Evolutionary conservation across 345 rosid genomes (phyloP).

Genomic region (Anastatica hierochuntica): DNA sequence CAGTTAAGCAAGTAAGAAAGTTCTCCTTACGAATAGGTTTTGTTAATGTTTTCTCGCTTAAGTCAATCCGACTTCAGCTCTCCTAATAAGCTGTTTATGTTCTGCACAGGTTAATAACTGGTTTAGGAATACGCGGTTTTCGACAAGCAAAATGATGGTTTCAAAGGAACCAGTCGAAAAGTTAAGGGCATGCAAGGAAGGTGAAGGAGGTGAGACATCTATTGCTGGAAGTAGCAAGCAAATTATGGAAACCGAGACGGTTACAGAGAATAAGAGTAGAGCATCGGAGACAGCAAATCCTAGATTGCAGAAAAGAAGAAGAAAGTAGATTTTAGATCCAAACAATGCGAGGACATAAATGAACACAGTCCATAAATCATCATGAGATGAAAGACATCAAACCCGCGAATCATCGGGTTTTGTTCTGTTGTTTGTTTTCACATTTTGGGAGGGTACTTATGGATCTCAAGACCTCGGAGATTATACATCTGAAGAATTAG

Average conservation of each 20-base stretch:
- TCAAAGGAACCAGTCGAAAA: too few species aligned
- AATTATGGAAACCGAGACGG: background rate
- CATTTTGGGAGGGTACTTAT: too few species aligned
- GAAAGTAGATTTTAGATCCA: conserved; percentile 7
- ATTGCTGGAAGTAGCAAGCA: conserved; percentile 18
- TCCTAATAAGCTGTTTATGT: too few species aligned
- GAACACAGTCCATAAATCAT: background rate
- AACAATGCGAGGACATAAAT: background rate
- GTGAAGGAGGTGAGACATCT: conserved; percentile 16
- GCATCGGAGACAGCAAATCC: conserved; percentile 5
- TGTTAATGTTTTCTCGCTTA: too few species aligned
- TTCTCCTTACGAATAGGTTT: conserved; percentile 1
- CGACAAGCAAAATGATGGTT: conserved; percentile 19
- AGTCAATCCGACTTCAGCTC: too few species aligned
- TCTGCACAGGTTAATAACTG: conserved; percentile 60
- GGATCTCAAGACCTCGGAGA: too few species aligned
- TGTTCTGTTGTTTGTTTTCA: background rate
- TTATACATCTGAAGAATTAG: too few species aligned
- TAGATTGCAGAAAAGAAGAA: conserved; percentile 20
- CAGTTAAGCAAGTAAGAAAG: conserved; percentile 47
- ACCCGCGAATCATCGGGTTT: conserved; percentile 2
- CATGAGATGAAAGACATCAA: background rate
- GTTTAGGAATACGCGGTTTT: conserved; percentile 64
- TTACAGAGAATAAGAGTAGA: too few species aligned
- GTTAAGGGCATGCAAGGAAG: too few species aligned